Base-by-base conservation (phyloP, 345 rosid species). In the Pistacia integerrima region DNA sequence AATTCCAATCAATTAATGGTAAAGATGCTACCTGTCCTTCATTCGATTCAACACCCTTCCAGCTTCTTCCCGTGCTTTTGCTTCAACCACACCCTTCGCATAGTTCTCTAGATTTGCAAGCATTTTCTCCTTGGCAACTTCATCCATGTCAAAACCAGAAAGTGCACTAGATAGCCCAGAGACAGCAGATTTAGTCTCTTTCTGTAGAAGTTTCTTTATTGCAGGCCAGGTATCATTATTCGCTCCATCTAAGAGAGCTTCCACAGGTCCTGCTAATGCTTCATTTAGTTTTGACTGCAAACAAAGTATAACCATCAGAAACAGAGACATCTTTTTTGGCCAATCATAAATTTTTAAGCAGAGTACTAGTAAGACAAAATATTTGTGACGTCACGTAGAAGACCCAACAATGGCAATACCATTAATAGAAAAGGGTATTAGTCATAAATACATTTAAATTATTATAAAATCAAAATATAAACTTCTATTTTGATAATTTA, bases 241-340 rank as follows among this genome's bases (percentile, higher is more conserved):
- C 54, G 99, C 97, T 79, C 91, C 98, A 81, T 91, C 98, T 22
- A 97, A 71, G 25, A 94, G 98, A 79, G 98, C 92, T 85, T 92
- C 99, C 72, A 94, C 93, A 18, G 98, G 97, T 75, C 86, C 98
- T 46, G 95, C 77, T 75, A 97, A 79, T 57, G 96, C 92, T 57
- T 85, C 91, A 49, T 82, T 91, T 56, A 92, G 84, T 83, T 90
- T 94, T 81, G 82, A 87, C 98, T 97, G 91, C 79, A 85, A 76
- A 69, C 13, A 63, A 8, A n/a, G 74, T 72, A 76, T 48, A 25
- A 70, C 25, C 41, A 70, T 78, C 66, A 82, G 78, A 44, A 67
- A 62, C 54, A 74, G 46, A 20, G 28, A 75, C 30, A 76, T 61
- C 28, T 33, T 76, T 41, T 14, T 33, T 55, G 22, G 67, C 74